phyloP scores from a whole-genome alignment of 352 stramenopile genomes.

The Phytopythium chamaehyphon region DNA sequence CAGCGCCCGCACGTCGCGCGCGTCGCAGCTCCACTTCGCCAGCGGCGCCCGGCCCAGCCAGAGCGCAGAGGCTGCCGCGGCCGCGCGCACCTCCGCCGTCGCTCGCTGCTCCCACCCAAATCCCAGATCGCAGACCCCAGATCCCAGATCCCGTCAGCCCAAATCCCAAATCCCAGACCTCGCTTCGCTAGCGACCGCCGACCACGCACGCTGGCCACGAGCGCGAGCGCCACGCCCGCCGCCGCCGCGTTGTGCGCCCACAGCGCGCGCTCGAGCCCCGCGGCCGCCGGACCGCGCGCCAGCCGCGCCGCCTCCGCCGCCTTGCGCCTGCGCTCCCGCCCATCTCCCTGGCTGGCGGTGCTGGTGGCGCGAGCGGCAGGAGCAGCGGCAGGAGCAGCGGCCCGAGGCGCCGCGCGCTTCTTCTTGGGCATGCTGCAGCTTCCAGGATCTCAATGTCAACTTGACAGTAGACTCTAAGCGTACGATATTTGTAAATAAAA shows the following conservation, averaged over 20 bases:
- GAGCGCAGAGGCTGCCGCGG: too few relatives aligned
- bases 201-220: too few relatives aligned
- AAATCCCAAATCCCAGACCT: too few relatives aligned
- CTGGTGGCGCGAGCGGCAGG: background rate
- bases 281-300: slow-evolving; percentile 4
- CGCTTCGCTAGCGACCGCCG: too few relatives aligned
- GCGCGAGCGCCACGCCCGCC: slow-evolving; percentile 5
- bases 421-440: slow-evolving; percentile 35
- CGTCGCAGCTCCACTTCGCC: background rate
- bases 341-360: background rate
- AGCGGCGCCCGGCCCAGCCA: background rate
- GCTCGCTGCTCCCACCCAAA: too few relatives aligned
- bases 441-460: too few relatives aligned
- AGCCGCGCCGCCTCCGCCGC: slow-evolving; percentile 8
- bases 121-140: too few relatives aligned
- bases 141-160: too few relatives aligned
- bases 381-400: background rate
- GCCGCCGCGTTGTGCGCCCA: slow-evolving; percentile 33
- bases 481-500: too few relatives aligned
- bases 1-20: too few relatives aligned
- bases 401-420: slow-evolving; percentile 10
- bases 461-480: too few relatives aligned
- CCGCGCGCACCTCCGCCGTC: too few relatives aligned
- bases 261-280: slow-evolving; percentile 20
- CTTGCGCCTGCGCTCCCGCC: slow-evolving; percentile 1